Conservation (phyloP, 306 rosid genomes). For the Cucurbita ficifolia region DNA sequence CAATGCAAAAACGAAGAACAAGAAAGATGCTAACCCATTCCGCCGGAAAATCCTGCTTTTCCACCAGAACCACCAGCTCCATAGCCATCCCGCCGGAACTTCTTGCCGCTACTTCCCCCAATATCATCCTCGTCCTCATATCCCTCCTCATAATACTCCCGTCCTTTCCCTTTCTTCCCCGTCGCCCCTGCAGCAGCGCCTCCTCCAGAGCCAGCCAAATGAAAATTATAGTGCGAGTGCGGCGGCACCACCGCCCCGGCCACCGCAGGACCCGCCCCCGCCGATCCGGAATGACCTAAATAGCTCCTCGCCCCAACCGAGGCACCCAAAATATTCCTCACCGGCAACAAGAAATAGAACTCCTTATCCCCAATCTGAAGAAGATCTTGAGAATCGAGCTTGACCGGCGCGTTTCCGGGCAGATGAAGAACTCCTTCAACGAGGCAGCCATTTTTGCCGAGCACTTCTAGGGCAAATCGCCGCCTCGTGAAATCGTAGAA, state of each 20-base stretch:
- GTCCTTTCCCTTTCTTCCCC: conserved; percentile 56
- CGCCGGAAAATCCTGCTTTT: conserved; percentile 41
- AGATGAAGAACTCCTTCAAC: conserved; percentile 96
- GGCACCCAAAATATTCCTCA: conserved; percentile 59
- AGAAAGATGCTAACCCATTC: conserved; percentile 38
- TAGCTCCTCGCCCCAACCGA: conserved; percentile 39
- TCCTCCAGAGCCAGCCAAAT: conserved; percentile 18
- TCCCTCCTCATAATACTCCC: conserved; percentile 65
- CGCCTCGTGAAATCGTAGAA: conserved; percentile 94
- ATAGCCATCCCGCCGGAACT: conserved; percentile 56
- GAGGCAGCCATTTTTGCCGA: conserved; percentile 88
- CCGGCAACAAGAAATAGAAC: conserved; percentile 77
- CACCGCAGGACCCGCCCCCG: conserved; percentile 5
- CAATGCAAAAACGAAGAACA: neutral
- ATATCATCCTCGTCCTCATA: conserved; percentile 59
- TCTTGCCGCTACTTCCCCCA: conserved; percentile 59
- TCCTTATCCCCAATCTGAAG: conserved; percentile 97
- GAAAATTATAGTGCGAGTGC: conserved; percentile 39
- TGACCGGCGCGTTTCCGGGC: conserved; percentile 81
- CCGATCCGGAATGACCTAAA: conserved; percentile 15
- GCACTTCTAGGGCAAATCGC: conserved; percentile 90
- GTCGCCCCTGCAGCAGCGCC: conserved; percentile 17
- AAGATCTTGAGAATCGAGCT: conserved; percentile 90
- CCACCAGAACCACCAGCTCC: conserved; percentile 48
- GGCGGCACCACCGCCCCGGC: conserved; percentile 14